These are phyloP conservation scores for Limonium bicolor DNA, from an alignment of 148 eudicot genomes.

Conservation along the genomic window DNA sequence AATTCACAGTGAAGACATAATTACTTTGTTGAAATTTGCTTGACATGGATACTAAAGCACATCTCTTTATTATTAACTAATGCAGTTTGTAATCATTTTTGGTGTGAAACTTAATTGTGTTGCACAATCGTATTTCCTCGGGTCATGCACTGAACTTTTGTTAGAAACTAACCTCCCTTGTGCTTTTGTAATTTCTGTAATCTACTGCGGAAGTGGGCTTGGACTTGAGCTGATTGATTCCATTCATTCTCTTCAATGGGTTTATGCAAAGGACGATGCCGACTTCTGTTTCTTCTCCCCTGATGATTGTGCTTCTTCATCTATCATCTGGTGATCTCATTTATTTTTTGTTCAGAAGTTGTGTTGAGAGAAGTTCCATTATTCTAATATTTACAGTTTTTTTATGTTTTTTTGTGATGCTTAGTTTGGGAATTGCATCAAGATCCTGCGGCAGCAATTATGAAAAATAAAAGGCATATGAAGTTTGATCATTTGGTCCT, in stretches of 20 bases:
- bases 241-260: conserved; percentile 19
- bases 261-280: conserved; percentile 45
- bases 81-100: no score
- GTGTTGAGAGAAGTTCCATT: no score
- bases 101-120: no score
- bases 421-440: conserved; percentile 56
- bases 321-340: conserved; percentile 42
- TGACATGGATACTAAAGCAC: no score
- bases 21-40: no score
- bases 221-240: not conserved
- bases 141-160: no score
- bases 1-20: no score
- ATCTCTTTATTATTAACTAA: no score
- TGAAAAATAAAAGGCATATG: conserved; percentile 17
- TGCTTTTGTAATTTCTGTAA: no score
- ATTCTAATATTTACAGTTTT: not conserved
- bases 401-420: conserved; percentile 3
- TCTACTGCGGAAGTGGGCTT: no score
- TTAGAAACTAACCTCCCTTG: no score
- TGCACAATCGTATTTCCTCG: no score
- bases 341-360: not conserved
- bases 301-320: conserved; percentile 39
- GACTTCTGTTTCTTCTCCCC: conserved; percentile 46
- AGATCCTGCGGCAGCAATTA: conserved; percentile 14
- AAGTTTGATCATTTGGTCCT: conserved; percentile 65